Conservation (phyloP, 75 land plant species). For the Pinus taeda region DNA sequence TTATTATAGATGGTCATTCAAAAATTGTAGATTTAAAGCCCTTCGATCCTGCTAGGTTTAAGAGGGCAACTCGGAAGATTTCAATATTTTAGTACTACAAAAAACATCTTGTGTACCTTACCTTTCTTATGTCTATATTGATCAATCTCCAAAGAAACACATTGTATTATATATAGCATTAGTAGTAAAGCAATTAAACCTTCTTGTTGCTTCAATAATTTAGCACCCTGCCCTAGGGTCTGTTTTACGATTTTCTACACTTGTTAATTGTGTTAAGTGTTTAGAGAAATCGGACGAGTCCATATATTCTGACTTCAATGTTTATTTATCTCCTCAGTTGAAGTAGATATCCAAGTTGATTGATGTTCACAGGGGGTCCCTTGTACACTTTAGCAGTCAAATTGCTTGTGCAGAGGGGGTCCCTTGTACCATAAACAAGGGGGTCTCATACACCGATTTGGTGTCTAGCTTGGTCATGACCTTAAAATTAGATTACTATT, state of each 20-base stretch:
- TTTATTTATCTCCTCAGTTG: neutral
- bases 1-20: conserved; percentile 66
- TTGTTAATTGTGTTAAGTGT: neutral
- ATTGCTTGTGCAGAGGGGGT: too few species aligned
- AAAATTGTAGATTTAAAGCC: conserved; percentile 59
- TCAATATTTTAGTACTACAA: neutral
- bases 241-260: neutral
- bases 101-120: neutral
- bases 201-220: neutral
- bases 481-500: too few species aligned
- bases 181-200: neutral
- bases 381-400: neutral
- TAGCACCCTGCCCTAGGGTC: neutral
- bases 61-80: conserved; percentile 6
- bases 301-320: neutral
- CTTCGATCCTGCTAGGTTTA: conserved; percentile 77
- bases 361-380: neutral
- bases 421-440: too few species aligned
- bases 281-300: neutral
- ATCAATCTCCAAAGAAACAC: neutral
- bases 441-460: too few species aligned
- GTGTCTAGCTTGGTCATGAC: too few species aligned
- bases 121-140: neutral
- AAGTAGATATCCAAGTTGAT: neutral
- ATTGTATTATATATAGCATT: neutral